Evolutionary conservation across 1,284 basidiomycete species (phyloP).

Genomic region (Moesziomyces parantarcticus): DNA sequence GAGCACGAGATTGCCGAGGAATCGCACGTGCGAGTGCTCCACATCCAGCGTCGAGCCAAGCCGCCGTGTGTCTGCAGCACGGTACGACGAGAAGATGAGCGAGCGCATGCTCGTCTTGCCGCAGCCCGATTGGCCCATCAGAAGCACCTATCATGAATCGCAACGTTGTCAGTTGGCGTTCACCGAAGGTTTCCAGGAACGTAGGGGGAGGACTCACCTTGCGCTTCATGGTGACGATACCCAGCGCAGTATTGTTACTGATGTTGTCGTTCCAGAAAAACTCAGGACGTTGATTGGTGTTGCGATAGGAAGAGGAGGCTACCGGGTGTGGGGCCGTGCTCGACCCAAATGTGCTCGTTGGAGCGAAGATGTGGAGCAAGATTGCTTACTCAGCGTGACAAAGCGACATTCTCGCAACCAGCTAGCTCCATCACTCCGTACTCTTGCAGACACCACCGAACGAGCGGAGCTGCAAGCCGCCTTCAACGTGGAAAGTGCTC

Average conservation of each 20-base stretch:
- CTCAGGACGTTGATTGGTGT: neutral
- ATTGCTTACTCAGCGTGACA: too few relatives aligned
- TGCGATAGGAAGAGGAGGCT: neutral
- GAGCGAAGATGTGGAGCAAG: too few relatives aligned
- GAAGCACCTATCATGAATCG: constrained; percentile 41
- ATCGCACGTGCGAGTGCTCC: constrained; percentile 95
- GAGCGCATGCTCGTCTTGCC: constrained; percentile 95
- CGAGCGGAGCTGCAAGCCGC: too few relatives aligned
- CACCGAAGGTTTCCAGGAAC: neutral
- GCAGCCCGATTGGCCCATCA: constrained; percentile 69
- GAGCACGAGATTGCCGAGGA: constrained; percentile 90
- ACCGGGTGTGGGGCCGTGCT: too few relatives aligned
- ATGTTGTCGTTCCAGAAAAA: neutral
- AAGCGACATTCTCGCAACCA: too few relatives aligned
- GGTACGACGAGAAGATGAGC: constrained; percentile 97
- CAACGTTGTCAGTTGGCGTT: neutral
- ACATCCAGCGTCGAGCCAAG: constrained; percentile 97
- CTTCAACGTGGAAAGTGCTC: too few relatives aligned
- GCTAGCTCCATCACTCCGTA: too few relatives aligned
- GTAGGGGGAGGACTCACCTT: constrained; percentile 19
- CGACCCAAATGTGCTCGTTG: too few relatives aligned
- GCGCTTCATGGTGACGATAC: constrained; percentile 23
- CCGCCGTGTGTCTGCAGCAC: constrained; percentile 87
- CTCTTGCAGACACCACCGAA: too few relatives aligned
- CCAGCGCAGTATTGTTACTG: neutral